These are phyloP conservation scores for Talaromyces sp. DNA, from an alignment of 2,329 filamentous ascomycete species.

Conservation along the genomic window DNA sequence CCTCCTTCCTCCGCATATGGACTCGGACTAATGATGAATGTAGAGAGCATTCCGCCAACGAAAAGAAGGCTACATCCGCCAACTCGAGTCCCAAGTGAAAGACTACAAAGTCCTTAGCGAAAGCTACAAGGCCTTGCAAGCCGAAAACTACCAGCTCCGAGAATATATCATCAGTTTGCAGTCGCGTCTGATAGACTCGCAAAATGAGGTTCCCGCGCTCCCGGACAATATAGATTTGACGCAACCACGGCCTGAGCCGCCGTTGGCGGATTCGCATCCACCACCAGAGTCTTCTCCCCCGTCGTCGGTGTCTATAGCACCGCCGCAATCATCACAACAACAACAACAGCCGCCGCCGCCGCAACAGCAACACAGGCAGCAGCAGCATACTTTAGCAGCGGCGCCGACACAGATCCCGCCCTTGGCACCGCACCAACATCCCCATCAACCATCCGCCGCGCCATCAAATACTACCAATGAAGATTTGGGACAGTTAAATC, in stretches of 20 bases:
- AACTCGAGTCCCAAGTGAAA: slow-evolving; percentile 88
- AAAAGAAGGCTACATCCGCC: slow-evolving; percentile 97
- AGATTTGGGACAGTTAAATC: slow-evolving; percentile 42
- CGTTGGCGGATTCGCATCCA: slow-evolving; percentile 22
- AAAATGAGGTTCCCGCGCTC: slow-evolving; percentile 78
- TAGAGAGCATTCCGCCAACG: slow-evolving; percentile 95
- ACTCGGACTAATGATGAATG: slow-evolving; percentile 17
- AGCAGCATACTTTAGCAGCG: slow-evolving; percentile 24
- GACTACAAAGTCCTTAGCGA: slow-evolving; percentile 73
- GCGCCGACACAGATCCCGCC: slow-evolving; percentile 16
- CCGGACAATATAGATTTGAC: slow-evolving; percentile 73
- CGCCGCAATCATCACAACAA: neutral
- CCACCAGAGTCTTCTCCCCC: neutral
- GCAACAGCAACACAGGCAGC: slow-evolving; percentile 6
- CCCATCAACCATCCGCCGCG: slow-evolving; percentile 16
- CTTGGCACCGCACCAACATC: slow-evolving; percentile 19
- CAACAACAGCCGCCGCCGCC: neutral
- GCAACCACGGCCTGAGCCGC: slow-evolving; percentile 46
- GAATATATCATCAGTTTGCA: slow-evolving; percentile 93
- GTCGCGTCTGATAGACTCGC: slow-evolving; percentile 74
- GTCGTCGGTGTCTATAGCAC: neutral
- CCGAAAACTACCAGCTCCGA: slow-evolving; percentile 83
- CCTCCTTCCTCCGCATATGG: neutral
- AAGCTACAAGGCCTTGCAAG: slow-evolving; percentile 73
- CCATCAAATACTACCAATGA: slow-evolving; percentile 27